These are phyloP conservation scores for Alternaria brassicae DNA, from an alignment of 2,329 filamentous ascomycete genomes.

Conservation along the genomic window DNA sequence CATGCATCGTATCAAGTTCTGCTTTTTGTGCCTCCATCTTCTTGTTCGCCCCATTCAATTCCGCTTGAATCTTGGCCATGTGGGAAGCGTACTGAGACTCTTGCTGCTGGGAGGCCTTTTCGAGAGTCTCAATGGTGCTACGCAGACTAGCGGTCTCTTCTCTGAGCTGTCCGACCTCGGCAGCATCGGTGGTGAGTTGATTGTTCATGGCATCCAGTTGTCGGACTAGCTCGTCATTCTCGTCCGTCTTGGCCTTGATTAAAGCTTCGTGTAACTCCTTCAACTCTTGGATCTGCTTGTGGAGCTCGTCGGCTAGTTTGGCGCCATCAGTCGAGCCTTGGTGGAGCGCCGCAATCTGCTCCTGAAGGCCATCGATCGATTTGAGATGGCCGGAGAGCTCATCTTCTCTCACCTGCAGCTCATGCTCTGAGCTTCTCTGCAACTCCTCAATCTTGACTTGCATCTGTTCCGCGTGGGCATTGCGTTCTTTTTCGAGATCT, in stretches of 20 bases:
- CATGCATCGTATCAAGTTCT: constrained; percentile 37
- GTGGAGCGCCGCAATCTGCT: constrained; percentile 41
- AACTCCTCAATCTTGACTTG: constrained; percentile 40
- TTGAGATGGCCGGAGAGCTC: constrained; percentile 42
- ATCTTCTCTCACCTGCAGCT: constrained; percentile 35
- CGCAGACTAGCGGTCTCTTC: constrained; percentile 38
- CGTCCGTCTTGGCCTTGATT: constrained; percentile 37
- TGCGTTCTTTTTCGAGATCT: constrained; percentile 41
- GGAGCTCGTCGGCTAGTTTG: constrained; percentile 40
- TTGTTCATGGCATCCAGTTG: constrained; percentile 47
- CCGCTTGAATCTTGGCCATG: constrained; percentile 33
- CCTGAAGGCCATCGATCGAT: constrained; percentile 44
- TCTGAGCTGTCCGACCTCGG: constrained; percentile 36
- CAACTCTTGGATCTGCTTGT: constrained; percentile 42
- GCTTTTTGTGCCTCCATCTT: constrained; percentile 36
- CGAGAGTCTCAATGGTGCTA: constrained; percentile 44
- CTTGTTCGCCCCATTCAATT: constrained; percentile 37
- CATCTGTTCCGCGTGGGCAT: constrained; percentile 33
- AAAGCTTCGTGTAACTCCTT: constrained; percentile 41
- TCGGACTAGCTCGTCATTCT: constrained; percentile 43
- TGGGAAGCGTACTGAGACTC: constrained; percentile 34
- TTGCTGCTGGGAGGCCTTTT: constrained; percentile 39
- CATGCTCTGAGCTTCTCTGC: constrained; percentile 32
- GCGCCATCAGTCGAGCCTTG: constrained; percentile 46
- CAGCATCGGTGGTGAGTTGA: constrained; percentile 41